phyloP scores from a whole-genome alignment of 768 basidiomycete species.

The Pleurotus citrinopileatus region DNA sequence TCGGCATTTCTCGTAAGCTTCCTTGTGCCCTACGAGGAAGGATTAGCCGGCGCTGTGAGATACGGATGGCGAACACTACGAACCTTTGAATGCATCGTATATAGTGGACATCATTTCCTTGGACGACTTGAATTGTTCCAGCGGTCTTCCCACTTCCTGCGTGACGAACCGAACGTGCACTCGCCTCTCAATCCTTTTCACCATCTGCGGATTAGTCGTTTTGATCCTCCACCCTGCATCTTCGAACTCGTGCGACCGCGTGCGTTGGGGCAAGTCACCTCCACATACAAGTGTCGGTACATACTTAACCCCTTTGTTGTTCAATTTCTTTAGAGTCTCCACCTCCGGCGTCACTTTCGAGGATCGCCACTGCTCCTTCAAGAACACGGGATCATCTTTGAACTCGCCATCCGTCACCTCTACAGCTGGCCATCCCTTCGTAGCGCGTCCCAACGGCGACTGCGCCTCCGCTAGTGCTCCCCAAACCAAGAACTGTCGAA shows the following conservation, averaged over 20 bases:
- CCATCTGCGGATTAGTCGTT: not conserved
- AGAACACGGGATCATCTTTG: slow-evolving; percentile 8
- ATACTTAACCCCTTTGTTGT: slow-evolving; percentile 12
- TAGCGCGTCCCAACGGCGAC: slow-evolving; percentile 16
- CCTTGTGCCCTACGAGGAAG: slow-evolving; percentile 1
- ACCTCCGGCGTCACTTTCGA: not conserved
- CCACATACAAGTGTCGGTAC: slow-evolving; percentile 26
- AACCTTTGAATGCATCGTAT: not conserved
- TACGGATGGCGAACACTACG: not conserved
- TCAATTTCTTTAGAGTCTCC: slow-evolving; percentile 14
- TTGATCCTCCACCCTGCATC: not conserved
- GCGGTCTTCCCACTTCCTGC: not conserved
- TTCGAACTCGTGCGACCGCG: not conserved
- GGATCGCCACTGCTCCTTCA: slow-evolving; percentile 27
- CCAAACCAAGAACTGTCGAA: not conserved
- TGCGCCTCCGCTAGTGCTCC: not conserved
- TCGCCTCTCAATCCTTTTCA: not conserved
- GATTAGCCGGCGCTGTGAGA: not conserved
- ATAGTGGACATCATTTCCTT: not conserved
- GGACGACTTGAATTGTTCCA: not conserved
- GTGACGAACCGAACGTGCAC: not conserved
- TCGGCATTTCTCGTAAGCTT: slow-evolving; percentile 1
- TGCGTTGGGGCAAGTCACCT: slow-evolving; percentile 21
- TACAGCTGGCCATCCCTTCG: slow-evolving; percentile 16
- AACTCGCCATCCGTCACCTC: slow-evolving; percentile 11